phyloP scores from a whole-genome alignment of 768 basidiomycete species.

The Boletus tylopilopsis region DNA sequence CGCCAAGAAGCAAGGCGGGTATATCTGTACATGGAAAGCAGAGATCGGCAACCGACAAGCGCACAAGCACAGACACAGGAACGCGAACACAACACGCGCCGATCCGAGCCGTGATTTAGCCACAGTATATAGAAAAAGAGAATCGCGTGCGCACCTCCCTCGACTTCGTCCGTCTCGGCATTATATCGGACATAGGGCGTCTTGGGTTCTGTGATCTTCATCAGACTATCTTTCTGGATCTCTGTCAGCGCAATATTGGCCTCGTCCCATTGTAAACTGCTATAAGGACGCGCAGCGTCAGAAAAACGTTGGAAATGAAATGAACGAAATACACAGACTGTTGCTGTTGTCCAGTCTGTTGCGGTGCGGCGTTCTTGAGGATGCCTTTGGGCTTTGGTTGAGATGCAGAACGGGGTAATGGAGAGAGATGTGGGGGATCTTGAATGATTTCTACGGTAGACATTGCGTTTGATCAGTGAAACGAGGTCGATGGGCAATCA shows the following conservation, averaged over 20 bases:
- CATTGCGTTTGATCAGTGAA: constrained; percentile 16
- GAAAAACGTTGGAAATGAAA: background rate
- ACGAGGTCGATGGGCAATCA: background rate
- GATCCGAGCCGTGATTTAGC: background rate
- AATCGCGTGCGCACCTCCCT: constrained; percentile 60
- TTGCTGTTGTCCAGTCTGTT: constrained; percentile 37
- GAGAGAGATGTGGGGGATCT: constrained; percentile 45
- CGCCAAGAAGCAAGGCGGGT: constrained; percentile 64
- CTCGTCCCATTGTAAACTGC: constrained; percentile 92
- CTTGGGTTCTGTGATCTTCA: constrained; percentile 99
- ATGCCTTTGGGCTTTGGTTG: constrained; percentile 83
- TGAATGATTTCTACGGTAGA: constrained; percentile 28
- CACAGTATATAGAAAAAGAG: too few species aligned
- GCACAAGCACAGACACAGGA: too few species aligned
- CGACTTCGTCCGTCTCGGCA: constrained; percentile 77
- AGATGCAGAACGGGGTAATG: constrained; percentile 58
- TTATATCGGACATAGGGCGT: constrained; percentile 94
- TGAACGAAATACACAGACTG: constrained; percentile 51
- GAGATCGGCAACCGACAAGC: background rate
- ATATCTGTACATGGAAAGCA: constrained; percentile 55
- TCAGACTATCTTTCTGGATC: constrained; percentile 90
- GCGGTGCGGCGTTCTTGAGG: constrained; percentile 70
- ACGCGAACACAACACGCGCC: too few species aligned
- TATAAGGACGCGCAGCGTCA: constrained; percentile 10
- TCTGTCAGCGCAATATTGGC: constrained; percentile 90